Percentiles rank a stretch among this genome's conserved stretches.
Evolutionary conservation across 2,329 filamentous ascomycete genomes (phyloP).

Genomic region (Xylariales sp.): DNA sequence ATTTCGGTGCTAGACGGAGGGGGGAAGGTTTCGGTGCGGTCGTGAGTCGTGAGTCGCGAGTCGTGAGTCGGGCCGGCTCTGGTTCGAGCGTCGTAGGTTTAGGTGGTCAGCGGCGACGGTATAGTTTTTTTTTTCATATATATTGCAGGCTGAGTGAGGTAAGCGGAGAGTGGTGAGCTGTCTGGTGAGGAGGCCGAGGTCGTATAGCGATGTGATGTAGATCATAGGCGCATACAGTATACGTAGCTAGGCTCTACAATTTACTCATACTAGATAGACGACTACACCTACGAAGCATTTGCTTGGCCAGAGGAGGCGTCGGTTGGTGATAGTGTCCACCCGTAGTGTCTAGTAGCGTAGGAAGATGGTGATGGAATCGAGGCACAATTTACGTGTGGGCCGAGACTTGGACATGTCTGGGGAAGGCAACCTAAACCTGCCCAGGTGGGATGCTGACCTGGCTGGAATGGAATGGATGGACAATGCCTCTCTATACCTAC

Average conservation of each 20-base stretch:
- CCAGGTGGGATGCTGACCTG: not conserved
- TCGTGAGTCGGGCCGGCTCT: constrained; percentile 23
- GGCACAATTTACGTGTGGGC: constrained; percentile 21
- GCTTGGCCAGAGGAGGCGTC: constrained; percentile 9
- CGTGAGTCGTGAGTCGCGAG: constrained; percentile 12
- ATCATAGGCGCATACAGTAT: constrained; percentile 26
- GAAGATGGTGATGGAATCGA: constrained; percentile 21
- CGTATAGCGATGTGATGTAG: constrained; percentile 16
- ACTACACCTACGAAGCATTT: not conserved
- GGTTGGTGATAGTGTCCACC: not conserved
- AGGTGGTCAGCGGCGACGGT: constrained; percentile 16
- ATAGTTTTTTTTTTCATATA: not conserved
- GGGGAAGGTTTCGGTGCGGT: constrained; percentile 7
- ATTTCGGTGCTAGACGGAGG: constrained; percentile 36
- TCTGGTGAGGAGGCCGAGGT: constrained; percentile 21
- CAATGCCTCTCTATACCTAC: constrained; percentile 2
- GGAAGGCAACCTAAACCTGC: not conserved
- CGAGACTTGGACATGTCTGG: constrained; percentile 23
- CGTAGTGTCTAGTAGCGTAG: not conserved
- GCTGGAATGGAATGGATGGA: constrained; percentile 1
- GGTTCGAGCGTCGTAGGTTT: constrained; percentile 1
- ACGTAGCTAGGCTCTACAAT: constrained; percentile 10
- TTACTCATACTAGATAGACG: not conserved
- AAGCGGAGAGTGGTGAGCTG: constrained; percentile 21
- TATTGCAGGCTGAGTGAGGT: constrained; percentile 17